Conservation (phyloP, 371 early-diverging fungal genomes). For the Lichtheimia ornata region DNA sequence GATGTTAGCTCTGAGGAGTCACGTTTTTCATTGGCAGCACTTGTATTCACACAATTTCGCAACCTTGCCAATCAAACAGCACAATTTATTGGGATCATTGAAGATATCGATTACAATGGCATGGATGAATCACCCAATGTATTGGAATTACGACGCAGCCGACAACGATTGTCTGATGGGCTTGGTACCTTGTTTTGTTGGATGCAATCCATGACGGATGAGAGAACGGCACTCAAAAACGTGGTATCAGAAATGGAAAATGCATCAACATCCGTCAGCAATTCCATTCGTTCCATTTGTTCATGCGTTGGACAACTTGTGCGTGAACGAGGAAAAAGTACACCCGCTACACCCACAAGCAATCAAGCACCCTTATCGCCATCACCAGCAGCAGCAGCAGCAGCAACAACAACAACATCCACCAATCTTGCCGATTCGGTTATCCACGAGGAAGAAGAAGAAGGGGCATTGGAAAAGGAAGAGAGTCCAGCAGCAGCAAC, state of each 20-base stretch:
- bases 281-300: constrained; percentile 29
- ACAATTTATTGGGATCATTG: constrained; percentile 43
- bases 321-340: constrained; percentile 8
- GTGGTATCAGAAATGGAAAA: constrained; percentile 19
- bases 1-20: constrained; percentile 18
- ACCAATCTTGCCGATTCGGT: not conserved
- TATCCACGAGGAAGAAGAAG: constrained; percentile 18
- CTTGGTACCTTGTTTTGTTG: constrained; percentile 68
- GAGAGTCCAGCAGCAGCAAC: not conserved
- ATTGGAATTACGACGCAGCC: constrained; percentile 16
- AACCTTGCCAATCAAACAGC: constrained; percentile 45
- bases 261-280: constrained; percentile 21
- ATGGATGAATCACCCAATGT: constrained; percentile 26
- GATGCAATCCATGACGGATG: constrained; percentile 62
- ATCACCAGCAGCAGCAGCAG: too few relatives aligned
- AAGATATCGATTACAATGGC: constrained; percentile 36
- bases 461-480: not conserved
- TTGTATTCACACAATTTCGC: constrained; percentile 54
- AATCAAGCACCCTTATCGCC: not conserved
- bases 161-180: constrained; percentile 63
- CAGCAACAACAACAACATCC: not conserved
- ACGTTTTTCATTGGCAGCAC: constrained; percentile 53
- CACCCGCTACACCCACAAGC: not conserved
- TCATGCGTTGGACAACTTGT: constrained; percentile 24
- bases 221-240: constrained; percentile 21